A percentile compares a stretch with the other conserved stretches of the same genome.
Evolutionary conservation across 352 stramenopile species (phyloP).

Genomic region (Globisporangium perplexum): DNA sequence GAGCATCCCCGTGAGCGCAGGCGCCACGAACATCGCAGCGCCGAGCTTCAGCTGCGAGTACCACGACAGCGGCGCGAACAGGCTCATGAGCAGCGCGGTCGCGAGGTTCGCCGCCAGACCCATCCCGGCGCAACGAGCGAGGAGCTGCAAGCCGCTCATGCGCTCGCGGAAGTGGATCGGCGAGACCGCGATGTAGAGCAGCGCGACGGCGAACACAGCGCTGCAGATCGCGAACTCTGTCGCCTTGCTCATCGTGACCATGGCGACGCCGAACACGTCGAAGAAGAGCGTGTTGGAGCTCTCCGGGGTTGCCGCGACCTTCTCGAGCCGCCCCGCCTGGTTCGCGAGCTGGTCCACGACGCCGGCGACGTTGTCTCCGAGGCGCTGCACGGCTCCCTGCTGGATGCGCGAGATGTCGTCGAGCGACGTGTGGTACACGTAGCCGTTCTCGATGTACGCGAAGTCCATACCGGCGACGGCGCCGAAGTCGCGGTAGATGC

Average conservation of each 20-base stretch:
- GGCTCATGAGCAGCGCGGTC: constrained; percentile 40
- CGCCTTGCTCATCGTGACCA: constrained; percentile 54
- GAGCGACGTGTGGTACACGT: constrained; percentile 72
- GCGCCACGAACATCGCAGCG: constrained; percentile 32
- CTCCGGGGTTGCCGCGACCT: constrained; percentile 48
- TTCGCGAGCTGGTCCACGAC: constrained; percentile 47
- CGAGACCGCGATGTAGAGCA: constrained; percentile 37
- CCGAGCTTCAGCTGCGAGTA: constrained; percentile 55
- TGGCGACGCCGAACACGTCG: constrained; percentile 54
- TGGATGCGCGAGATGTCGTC: constrained; percentile 74
- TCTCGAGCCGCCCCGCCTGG: constrained; percentile 35
- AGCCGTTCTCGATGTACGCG: constrained; percentile 75
- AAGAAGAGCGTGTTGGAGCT: constrained; percentile 71
- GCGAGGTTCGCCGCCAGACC: constrained; percentile 29
- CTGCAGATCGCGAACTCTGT: constrained; percentile 32
- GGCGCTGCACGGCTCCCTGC: constrained; percentile 50
- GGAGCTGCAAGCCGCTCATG: constrained; percentile 29
- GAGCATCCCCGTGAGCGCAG: constrained; percentile 49
- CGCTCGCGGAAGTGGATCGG: constrained; percentile 33
- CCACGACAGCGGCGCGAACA: constrained; percentile 66
- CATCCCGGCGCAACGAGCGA: constrained; percentile 27
- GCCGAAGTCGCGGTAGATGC: constrained; percentile 68
- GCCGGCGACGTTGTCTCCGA: constrained; percentile 67
- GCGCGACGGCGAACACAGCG: constrained; percentile 28
- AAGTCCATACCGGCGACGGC: constrained; percentile 79